Percentiles rank a stretch among this genome's conserved stretches.
These are phyloP conservation scores for Choanephora cucurbitarum DNA, from an alignment of 371 early-diverging fungal genomes.

Conservation along the genomic window DNA sequence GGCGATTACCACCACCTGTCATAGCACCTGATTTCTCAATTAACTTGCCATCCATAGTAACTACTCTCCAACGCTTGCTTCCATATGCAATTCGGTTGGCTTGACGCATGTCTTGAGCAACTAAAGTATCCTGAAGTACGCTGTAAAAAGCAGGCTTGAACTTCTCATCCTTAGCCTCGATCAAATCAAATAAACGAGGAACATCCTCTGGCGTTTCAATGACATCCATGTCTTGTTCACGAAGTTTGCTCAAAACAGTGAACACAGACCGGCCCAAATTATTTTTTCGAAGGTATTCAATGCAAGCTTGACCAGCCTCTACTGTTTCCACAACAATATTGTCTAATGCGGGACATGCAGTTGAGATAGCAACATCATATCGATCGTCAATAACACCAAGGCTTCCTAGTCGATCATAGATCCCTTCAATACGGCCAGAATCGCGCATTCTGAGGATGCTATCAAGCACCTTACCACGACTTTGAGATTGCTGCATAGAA, in stretches of 20 bases:
- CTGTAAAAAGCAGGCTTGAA: slow-evolving; percentile 92
- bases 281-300: slow-evolving; percentile 86
- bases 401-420: slow-evolving; percentile 95
- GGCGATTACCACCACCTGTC: slow-evolving; percentile 91
- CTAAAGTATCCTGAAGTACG: slow-evolving; percentile 91
- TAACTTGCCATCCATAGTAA: slow-evolving; percentile 95
- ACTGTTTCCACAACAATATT: slow-evolving; percentile 97
- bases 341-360: slow-evolving; percentile 87
- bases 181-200: slow-evolving; percentile 91
- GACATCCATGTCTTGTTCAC: slow-evolving; percentile 43
- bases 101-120: slow-evolving; percentile 85
- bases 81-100: slow-evolving; percentile 94
- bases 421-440: slow-evolving; percentile 81
- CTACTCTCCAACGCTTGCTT: slow-evolving; percentile 86
- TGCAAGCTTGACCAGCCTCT: slow-evolving; percentile 89
- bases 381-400: slow-evolving; percentile 94
- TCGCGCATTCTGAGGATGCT: slow-evolving; percentile 79
- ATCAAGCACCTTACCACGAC: slow-evolving; percentile 73
- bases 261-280: slow-evolving; percentile 93
- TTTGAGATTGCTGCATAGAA: slow-evolving; percentile 68
- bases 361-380: slow-evolving; percentile 97
- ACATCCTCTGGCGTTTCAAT: slow-evolving; percentile 82
- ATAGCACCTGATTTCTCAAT: slow-evolving; percentile 98
- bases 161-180: slow-evolving; percentile 75
- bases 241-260: slow-evolving; percentile 84